Evolutionary conservation across 2,329 filamentous ascomycete genomes (phyloP).

Genomic region (Stagonosporopsis chrysanthemi): DNA sequence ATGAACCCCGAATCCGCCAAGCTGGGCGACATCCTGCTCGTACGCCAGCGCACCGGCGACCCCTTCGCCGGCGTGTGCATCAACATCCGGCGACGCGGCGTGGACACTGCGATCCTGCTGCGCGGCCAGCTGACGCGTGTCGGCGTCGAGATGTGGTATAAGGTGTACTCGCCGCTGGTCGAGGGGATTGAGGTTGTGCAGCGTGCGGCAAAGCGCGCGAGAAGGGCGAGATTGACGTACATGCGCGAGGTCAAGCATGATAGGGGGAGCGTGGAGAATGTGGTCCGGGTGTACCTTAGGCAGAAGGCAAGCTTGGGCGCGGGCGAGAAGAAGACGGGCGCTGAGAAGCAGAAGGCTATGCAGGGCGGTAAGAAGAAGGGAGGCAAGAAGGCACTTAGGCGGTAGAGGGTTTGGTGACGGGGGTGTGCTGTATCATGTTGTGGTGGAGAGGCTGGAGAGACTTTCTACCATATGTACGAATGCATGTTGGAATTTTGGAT

Average conservation of each 20-base stretch:
- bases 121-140: conserved; percentile 86
- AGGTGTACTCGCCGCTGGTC: conserved; percentile 90
- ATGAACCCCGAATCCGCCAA: conserved; percentile 79
- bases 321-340: conserved; percentile 43
- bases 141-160: conserved; percentile 97
- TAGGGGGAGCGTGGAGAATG: conserved; percentile 48
- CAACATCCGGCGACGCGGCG: conserved; percentile 81
- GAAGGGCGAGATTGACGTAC: conserved; percentile 87
- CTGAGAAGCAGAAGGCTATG: conserved; percentile 28
- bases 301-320: conserved; percentile 48
- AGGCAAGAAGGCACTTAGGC: conserved; percentile 39
- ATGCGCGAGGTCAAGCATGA: conserved; percentile 67
- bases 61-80: conserved; percentile 90
- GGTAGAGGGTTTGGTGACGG: conserved; percentile 13
- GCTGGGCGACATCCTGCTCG: conserved; percentile 89
- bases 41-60: conserved; percentile 83
- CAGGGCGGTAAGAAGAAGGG: conserved; percentile 40
- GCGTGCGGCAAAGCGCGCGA: conserved; percentile 81
- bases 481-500: not conserved
- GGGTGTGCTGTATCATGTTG: conserved; percentile 5
- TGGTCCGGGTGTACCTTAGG: conserved; percentile 47
- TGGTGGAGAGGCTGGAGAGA: not conserved
- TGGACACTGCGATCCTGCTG: conserved; percentile 87
- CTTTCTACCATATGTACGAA: conserved; percentile 1
- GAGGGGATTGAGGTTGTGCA: conserved; percentile 93